Evolutionary conservation across 2,329 filamentous ascomycete genomes (phyloP).

Genomic region (Phaeomoniella chlamydospora): DNA sequence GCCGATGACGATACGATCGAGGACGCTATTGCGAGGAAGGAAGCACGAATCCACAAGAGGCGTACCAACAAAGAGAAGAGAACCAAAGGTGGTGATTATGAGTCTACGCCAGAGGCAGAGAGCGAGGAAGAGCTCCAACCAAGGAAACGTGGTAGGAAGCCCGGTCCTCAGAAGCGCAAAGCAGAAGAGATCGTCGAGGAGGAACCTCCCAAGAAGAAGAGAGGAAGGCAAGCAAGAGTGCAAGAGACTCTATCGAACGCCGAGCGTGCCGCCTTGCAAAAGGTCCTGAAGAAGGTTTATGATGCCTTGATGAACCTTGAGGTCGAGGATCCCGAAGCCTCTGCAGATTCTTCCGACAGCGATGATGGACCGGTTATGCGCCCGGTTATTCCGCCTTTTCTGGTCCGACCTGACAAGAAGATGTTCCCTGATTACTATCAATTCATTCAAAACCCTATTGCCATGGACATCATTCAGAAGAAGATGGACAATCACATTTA

Average conservation of each 20-base stretch:
- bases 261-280: slow-evolving; percentile 65
- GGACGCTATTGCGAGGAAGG: slow-evolving; percentile 79
- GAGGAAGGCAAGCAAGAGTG: slow-evolving; percentile 57
- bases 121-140: slow-evolving; percentile 53
- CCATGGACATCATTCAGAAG: slow-evolving; percentile 86
- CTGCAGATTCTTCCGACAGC: slow-evolving; percentile 33
- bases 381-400: slow-evolving; percentile 83
- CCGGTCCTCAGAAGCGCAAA: slow-evolving; percentile 72
- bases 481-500: slow-evolving; percentile 97
- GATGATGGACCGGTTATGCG: slow-evolving; percentile 47
- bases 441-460: slow-evolving; percentile 83
- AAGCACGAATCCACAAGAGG: slow-evolving; percentile 68
- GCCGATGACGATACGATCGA: slow-evolving; percentile 92
- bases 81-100: slow-evolving; percentile 16
- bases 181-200: slow-evolving; percentile 63
- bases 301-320: slow-evolving; percentile 74
- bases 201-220: slow-evolving; percentile 61
- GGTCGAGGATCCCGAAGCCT: slow-evolving; percentile 53
- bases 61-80: slow-evolving; percentile 61
- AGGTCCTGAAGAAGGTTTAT: slow-evolving; percentile 61
- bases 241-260: slow-evolving; percentile 50
- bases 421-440: slow-evolving; percentile 93
- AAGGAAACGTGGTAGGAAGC: slow-evolving; percentile 71
- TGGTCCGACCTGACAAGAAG: slow-evolving; percentile 77
- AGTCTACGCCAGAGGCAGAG: slow-evolving; percentile 48